Conservation (phyloP, 148 eudicot species). For the Vaccinium macrocarpon region DNA sequence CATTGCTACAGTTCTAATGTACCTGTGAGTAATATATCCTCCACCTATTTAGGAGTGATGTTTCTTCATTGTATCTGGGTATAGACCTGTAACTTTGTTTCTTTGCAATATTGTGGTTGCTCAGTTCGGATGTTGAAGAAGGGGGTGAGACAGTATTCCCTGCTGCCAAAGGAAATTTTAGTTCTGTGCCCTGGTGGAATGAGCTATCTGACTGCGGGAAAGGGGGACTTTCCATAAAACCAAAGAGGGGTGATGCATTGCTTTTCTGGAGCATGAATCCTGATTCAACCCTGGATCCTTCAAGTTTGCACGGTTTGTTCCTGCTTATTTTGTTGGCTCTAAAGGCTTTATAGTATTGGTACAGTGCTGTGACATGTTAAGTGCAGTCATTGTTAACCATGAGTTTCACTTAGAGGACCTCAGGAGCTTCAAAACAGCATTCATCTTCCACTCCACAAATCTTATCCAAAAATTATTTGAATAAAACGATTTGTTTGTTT, state of each 20-base stretch:
- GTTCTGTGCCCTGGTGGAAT: conserved; percentile 54
- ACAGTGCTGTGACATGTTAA: background rate
- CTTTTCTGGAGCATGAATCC: conserved; percentile 75
- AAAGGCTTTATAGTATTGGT: background rate
- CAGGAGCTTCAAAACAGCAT: conserved; percentile 6
- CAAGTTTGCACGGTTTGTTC: conserved; percentile 55
- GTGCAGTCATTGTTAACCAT: background rate
- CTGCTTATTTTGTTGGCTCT: conserved; percentile 9
- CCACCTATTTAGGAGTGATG: background rate
- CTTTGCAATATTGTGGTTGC: background rate
- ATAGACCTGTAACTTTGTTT: background rate
- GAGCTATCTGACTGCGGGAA: conserved; percentile 59
- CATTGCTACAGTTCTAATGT: conserved; percentile 68
- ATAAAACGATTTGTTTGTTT: background rate
- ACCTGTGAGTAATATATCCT: conserved; percentile 42
- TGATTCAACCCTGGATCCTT: conserved; percentile 58
- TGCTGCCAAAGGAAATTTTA: conserved; percentile 45
- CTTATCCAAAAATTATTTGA: background rate
- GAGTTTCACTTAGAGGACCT: background rate
- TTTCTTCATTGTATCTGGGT: background rate
- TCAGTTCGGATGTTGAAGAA: conserved; percentile 66
- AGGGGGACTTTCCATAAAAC: conserved; percentile 53
- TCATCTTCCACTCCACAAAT: background rate
- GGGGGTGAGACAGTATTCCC: conserved; percentile 77
- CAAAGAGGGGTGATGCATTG: conserved; percentile 60